Evolutionary conservation across 768 basidiomycete genomes (phyloP), one percentile per base, ranked within the genome.

Genomic region (Gyrodon lividus): DNA sequence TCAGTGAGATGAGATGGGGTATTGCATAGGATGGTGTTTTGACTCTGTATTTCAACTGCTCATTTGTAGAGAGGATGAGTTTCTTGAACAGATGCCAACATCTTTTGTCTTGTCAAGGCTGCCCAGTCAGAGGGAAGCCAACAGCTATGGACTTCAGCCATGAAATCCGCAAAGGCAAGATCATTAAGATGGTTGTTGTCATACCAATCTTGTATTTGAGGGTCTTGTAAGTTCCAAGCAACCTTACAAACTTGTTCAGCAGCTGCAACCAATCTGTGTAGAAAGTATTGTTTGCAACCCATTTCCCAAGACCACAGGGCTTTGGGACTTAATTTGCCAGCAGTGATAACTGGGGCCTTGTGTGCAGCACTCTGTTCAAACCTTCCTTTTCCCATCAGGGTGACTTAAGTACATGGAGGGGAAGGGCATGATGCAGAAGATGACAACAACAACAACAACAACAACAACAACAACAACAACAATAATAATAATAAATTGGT

Each of bases 131-230:
- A 26, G 7, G 24, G 24, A 4, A 26, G 24, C 24, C 24, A 26
- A 1, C 0, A 2, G 3, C 6, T n/a, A n/a, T 22, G 33, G 1
- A 58, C 22, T 6, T 51, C 43, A 3, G 3, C 16, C 16, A 60
- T 41, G 20, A 54, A 60, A 0, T 24, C 41, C 2, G 16, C 13
- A 30, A 55, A 52, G 14, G n/a, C 2, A 49, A 19, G 0, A n/a
- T 52, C 16, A 1, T 19, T 58, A 0, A 26, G 2, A 20, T 56
- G 49, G 50, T 50, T 56, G 14, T 49, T n/a, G n/a, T n/a, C n/a
- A n/a, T n/a, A n/a, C n/a, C n/a, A n/a, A n/a, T n/a, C 43, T n/a
- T 52, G 50, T 2, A 56, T 43, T 0, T 9, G 17, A 2, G 44
- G 44, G 1, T 59, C 55, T 5, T 46, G 47, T 42, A 46, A 31